Evolutionary conservation across 2,329 filamentous ascomycete species (phyloP).

Genomic region (Hymenoscyphus fructigenus): DNA sequence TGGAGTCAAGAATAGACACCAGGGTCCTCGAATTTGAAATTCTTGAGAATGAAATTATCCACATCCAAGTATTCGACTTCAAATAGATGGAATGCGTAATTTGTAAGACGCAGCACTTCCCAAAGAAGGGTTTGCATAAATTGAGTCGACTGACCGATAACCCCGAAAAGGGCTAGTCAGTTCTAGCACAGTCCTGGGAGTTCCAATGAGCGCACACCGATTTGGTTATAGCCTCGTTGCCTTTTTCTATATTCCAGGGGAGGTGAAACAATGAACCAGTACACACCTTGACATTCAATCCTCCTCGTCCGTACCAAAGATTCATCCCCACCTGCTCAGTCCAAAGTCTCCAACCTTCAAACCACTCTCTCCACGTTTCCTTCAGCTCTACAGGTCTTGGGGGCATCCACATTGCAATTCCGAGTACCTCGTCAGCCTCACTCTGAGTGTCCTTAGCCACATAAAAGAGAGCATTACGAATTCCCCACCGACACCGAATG

Average conservation of each 20-base stretch:
- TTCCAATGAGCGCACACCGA: not conserved
- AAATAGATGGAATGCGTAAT: not conserved
- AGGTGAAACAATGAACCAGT: constrained; percentile 18
- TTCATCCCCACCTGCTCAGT: constrained; percentile 66
- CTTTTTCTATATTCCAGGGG: constrained; percentile 8
- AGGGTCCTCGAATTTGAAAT: not conserved
- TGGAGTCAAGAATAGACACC: too few species aligned
- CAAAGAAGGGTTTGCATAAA: not conserved
- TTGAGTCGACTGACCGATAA: not conserved
- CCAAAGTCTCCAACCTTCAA: constrained; percentile 65
- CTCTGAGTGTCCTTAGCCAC: constrained; percentile 60
- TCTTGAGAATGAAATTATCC: not conserved
- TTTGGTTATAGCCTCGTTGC: constrained; percentile 5
- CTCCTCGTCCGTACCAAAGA: constrained; percentile 65
- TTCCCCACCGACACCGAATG: constrained; percentile 68
- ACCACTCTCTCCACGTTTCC: constrained; percentile 60
- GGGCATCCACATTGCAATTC: constrained; percentile 71
- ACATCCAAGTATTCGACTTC: not conserved
- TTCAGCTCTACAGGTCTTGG: constrained; percentile 50
- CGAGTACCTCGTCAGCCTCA: constrained; percentile 53
- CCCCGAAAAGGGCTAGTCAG: not conserved
- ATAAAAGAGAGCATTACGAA: constrained; percentile 67
- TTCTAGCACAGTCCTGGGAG: not conserved
- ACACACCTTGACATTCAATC: constrained; percentile 58
- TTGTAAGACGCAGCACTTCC: not conserved